Conservation (phyloP, 1,284 basidiomycete genomes). For the Malassezia cuniculi region DNA sequence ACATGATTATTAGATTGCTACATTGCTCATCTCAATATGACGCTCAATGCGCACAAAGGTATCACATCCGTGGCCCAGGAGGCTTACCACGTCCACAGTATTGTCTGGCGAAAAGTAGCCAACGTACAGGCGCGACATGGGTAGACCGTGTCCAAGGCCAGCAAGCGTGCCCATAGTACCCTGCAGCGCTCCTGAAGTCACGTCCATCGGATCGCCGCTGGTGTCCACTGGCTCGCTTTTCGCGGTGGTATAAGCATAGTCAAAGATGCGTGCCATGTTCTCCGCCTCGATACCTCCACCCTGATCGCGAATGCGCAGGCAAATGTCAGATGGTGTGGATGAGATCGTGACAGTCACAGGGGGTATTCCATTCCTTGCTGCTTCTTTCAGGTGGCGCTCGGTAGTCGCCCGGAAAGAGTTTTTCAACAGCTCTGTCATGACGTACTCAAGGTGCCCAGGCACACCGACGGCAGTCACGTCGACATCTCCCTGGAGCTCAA, state of each 20-base stretch:
- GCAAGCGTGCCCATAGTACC: slow-evolving; percentile 63
- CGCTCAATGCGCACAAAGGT: slow-evolving; percentile 31
- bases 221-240: slow-evolving; percentile 54
- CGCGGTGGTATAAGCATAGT: slow-evolving; percentile 76
- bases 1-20: slow-evolving; percentile 9
- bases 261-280: slow-evolving; percentile 67
- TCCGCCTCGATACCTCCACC: slow-evolving; percentile 67
- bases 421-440: slow-evolving; percentile 55
- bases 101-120: slow-evolving; percentile 39
- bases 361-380: slow-evolving; percentile 47
- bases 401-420: slow-evolving; percentile 73
- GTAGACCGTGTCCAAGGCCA: slow-evolving; percentile 58
- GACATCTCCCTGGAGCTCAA: slow-evolving; percentile 22
- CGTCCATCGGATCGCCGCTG: slow-evolving; percentile 54
- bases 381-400: slow-evolving; percentile 19
- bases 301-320: slow-evolving; percentile 67
- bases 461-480: slow-evolving; percentile 54
- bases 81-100: slow-evolving; percentile 16
- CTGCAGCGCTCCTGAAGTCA: slow-evolving; percentile 56
- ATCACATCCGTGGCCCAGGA: slow-evolving; percentile 31
- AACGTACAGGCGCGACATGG: slow-evolving; percentile 70
- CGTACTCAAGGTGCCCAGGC: slow-evolving; percentile 76
- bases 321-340: slow-evolving; percentile 55
- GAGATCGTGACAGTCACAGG: slow-evolving; percentile 59
- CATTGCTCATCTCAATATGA: slow-evolving; percentile 19